These are phyloP conservation scores for Phytopythium litorale DNA, from an alignment of 352 stramenopile species.

Conservation along the genomic window DNA sequence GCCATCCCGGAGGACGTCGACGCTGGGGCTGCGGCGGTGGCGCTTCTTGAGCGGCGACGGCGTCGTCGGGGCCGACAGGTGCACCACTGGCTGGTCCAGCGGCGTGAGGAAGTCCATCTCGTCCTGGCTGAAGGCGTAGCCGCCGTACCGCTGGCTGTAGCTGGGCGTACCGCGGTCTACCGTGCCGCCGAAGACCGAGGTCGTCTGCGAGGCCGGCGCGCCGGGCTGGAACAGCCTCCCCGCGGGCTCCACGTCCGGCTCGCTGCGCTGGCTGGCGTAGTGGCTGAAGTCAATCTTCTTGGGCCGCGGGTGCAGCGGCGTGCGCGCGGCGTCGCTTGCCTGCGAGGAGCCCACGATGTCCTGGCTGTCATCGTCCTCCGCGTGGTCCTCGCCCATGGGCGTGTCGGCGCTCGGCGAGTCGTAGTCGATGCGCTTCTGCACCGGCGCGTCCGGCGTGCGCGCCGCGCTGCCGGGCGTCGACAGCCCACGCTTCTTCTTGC, in stretches of 20 bases:
- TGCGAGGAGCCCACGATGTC: slow-evolving; percentile 32
- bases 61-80: slow-evolving; percentile 76
- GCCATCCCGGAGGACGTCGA: slow-evolving; percentile 45
- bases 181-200: slow-evolving; percentile 12
- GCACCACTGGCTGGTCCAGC: slow-evolving; percentile 77
- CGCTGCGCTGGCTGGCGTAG: slow-evolving; percentile 63
- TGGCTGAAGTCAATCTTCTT: slow-evolving; percentile 78
- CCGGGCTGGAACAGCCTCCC: slow-evolving; percentile 17
- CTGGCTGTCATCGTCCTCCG: slow-evolving; percentile 55
- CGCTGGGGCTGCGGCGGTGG: slow-evolving; percentile 31
- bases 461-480: slow-evolving; percentile 16
- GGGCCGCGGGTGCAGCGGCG: slow-evolving; percentile 23
- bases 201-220: slow-evolving; percentile 27
- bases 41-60: slow-evolving; percentile 82
- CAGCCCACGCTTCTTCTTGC: slow-evolving; percentile 26
- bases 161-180: slow-evolving; percentile 18
- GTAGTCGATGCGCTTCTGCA: slow-evolving; percentile 75
- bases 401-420: slow-evolving; percentile 56
- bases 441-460: slow-evolving; percentile 28
- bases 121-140: slow-evolving; percentile 67
- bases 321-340: slow-evolving; percentile 24
- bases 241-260: slow-evolving; percentile 60
- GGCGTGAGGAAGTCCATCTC: slow-evolving; percentile 85
- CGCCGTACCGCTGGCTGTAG: slow-evolving; percentile 49
- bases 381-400: slow-evolving; percentile 63